Evolutionary conservation across 192 early-diverging fungal species (phyloP), one percentile per base, ranked within the genome.

Genomic region (Phlyctochytrium bullatum): DNA sequence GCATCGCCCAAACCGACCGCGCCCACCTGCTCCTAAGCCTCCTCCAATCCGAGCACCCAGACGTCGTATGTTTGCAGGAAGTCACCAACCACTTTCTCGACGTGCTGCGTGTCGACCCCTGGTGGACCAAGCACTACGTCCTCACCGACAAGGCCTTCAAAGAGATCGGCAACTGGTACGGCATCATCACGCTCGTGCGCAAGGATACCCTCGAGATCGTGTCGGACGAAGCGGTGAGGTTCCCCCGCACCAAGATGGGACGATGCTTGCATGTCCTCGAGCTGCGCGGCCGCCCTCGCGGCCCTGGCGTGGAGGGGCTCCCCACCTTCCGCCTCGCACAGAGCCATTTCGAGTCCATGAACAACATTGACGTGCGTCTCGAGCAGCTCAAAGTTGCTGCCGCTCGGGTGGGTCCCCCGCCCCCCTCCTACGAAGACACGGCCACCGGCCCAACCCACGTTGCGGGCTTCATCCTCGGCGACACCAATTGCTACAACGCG

Each of bases 261-360:
- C 54, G 54, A 28, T 25, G 54, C 20, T 27, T 57, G 14, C 54
- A 20, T 10, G 54, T 57, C 54, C 12, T 57, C 6, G 27, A 14
- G 27, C 6, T 57, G 54, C 4, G 27, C 12, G 54, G 54, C 12
- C n/a, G n/a, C n/a, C n/a, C n/a, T n/a, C n/a, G n/a, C n/a, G n/a
- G n/a, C n/a, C n/a, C n/a, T n/a, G n/a, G n/a, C n/a, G n/a, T n/a
- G n/a, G 25, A 57, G 14, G 54, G 27, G 20, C 12, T 57, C 20
- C 54, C 54, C 14, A 57, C 14, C 12, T 20, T 27, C 54, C 10
- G 25, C 4, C 4, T 57, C 54, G 54, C 54, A 6, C 16, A 25
- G 27, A 57, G 54, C 54, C 54, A 57, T 28, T 57, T 57, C 54
- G 54, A 57, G 54, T 57, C 54, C 54, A 57, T 57, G 54, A 10